Percentiles rank a stretch among this genome's conserved stretches.
phyloP scores from a whole-genome alignment of 2,329 filamentous ascomycete genomes.

The Didymella pinodella region DNA sequence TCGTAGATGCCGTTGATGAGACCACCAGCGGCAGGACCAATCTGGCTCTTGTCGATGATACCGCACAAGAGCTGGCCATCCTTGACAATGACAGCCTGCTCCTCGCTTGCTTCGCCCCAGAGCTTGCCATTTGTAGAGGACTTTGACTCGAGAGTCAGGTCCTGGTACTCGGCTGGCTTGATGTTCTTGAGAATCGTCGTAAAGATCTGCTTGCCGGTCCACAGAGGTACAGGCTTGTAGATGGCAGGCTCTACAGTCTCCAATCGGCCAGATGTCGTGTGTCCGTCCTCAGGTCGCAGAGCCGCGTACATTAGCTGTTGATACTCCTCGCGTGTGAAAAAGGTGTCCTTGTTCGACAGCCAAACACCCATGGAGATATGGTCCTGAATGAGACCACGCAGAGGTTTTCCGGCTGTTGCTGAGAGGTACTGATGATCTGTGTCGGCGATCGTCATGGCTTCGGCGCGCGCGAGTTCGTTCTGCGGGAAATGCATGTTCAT shows the following conservation, averaged over 20 bases:
- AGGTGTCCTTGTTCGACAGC: constrained; percentile 88
- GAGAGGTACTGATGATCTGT: constrained; percentile 98
- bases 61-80: constrained; percentile 88
- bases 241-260: constrained; percentile 82
- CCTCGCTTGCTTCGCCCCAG: constrained; percentile 79
- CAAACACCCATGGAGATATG: constrained; percentile 94
- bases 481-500: constrained; percentile 99
- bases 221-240: constrained; percentile 79
- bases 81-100: constrained; percentile 81
- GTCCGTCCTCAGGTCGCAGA: constrained; percentile 86
- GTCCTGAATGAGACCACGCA: constrained; percentile 97
- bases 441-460: constrained; percentile 91
- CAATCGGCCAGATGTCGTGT: constrained; percentile 83
- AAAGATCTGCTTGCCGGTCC: constrained; percentile 97
- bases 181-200: constrained; percentile 94
- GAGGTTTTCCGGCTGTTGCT: constrained; percentile 88
- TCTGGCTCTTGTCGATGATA: constrained; percentile 94
- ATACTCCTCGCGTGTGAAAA: constrained; percentile 87
- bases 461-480: constrained; percentile 90
- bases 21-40: constrained; percentile 85
- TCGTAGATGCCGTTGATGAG: constrained; percentile 93
- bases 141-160: constrained; percentile 80
- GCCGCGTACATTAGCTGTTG: constrained; percentile 93
- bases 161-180: constrained; percentile 75
- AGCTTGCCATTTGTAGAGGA: constrained; percentile 79